Conservation (phyloP, 768 basidiomycete genomes). For the Boletus sp. region DNA sequence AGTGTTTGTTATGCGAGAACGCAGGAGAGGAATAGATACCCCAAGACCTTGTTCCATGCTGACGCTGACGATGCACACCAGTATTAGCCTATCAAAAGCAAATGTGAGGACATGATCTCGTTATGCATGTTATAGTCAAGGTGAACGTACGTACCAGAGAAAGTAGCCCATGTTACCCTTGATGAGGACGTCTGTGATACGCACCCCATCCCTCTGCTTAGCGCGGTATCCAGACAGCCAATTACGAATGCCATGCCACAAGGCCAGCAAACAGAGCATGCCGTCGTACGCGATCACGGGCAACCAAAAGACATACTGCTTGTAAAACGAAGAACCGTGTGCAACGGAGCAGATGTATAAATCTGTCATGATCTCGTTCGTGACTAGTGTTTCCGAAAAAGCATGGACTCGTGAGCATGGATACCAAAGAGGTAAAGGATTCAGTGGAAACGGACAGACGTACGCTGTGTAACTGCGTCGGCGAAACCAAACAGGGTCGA, state of each 20-base stretch:
- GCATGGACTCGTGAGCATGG: no score
- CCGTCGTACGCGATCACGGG: neutral
- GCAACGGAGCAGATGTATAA: neutral
- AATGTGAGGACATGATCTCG: neutral
- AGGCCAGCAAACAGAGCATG: neutral
- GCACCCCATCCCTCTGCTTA: neutral
- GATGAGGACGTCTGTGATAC: conserved; percentile 8
- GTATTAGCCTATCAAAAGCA: conserved; percentile 8
- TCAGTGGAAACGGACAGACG: neutral
- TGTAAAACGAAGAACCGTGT: neutral
- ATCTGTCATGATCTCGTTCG: neutral
- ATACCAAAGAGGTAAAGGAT: neutral
- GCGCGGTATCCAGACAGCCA: neutral
- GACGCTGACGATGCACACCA: conserved; percentile 4
- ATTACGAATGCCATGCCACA: neutral
- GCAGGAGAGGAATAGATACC: neutral
- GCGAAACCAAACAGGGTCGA: neutral
- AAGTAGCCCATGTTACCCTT: conserved; percentile 14
- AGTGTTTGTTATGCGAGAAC: no score
- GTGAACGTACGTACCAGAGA: conserved; percentile 9
- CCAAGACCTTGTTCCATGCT: neutral
- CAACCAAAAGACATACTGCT: neutral
- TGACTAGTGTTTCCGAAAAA: neutral
- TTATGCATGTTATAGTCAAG: neutral
- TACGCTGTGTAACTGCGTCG: neutral